Base-by-base conservation (phyloP, 176 grass and related monocot species). In the Phoenix dactylifera region DNA sequence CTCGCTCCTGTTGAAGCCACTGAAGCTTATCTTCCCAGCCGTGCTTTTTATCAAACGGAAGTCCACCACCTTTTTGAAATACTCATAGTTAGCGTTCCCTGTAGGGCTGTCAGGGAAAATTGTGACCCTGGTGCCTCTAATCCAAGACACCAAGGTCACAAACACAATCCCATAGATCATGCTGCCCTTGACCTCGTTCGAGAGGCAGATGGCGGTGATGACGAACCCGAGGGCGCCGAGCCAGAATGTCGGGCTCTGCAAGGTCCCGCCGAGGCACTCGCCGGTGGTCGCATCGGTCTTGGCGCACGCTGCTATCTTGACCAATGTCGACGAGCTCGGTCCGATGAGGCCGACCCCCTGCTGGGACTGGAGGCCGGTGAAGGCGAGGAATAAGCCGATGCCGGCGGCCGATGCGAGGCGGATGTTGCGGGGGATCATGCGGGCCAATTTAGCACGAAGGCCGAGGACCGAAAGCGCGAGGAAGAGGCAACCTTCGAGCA, bases 11-110 rank as follows among this genome's bases (percentile, higher is more conserved):
- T 26, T 26, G 22, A 65, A 52, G 6, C 22, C 63, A 24, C 19
- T 16, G 63, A 65, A 65, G 63, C 49, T 26, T 1, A 65, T 52
- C 49, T 20, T 39, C 4, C 63, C 63, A 7, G 49, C 48, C 0
- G 63, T 65, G 63, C 23, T 18, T 50, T 26, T 14, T 20, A 65
- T 65, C 16, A 50, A 10, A 39, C 52, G 63, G 63, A 65, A 52
- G 63, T 65, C 49, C 16, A 65, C 49, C 5, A 65, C 49, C 63
- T 51, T 65, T 49, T 52, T 65, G 63, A 65, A 65, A 49, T 65
- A 65, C 3, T 24, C 63, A 15, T 50, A 65, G 49, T n/a, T 65
- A 24, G 63, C 23, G 63, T 65, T 26, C 15, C 63, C 63, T 24
- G 16, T 48, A 6, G 48, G 22, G 2, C 20, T 65, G 63, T 65